Evolutionary conservation across 306 rosid genomes (phyloP), one percentile per base, ranked within the genome.

Genomic region (Cyamopsis tetragonoloba): DNA sequence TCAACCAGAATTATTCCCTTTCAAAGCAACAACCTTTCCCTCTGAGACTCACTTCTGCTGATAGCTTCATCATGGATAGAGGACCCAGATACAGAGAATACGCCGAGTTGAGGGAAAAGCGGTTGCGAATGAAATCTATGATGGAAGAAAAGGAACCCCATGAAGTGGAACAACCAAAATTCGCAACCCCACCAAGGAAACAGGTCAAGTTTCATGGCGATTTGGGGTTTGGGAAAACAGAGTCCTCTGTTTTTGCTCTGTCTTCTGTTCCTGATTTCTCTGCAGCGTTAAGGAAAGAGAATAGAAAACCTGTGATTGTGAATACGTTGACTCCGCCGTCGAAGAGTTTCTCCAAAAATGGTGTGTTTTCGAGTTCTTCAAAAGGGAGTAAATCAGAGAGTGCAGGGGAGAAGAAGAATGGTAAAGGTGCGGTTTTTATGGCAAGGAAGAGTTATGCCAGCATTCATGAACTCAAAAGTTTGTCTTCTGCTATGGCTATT

Each of bases 221-320:
- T 31, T 51, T 56, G 58, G 74, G 23, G n/a, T 35, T 24, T 18
- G 60, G 62, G 57, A 63, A 74, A 22, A 84, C 84, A 65, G 80
- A 84, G 56, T 57, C 79, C 5, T 84, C 81, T 13, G 75, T 80
- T 58, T 66, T 93, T 39, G 89, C 96, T 17, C 97, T 89, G 17
- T 93, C 97, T 4, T 93, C 97, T 4, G 98, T 93, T 62, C 97
- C 98, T 0, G 96, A 93, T 66, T 93, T 93, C 82, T 84, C 96
- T 0, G 73, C 96, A 0, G 82, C 46, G 2, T 64, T 93, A 75
- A 56, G 97, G 71, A 89, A 88, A 51, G 98, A 93, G 88, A 93
- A 93, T 34, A 81, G 89, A 60, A 89, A 75, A 71, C 96, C 90
- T 0, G 38, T 72, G 38, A 61, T 88, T 0, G 38, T 72, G 38